Conservation (phyloP, 164 flowering plant species). For the Vitis cinerea region DNA sequence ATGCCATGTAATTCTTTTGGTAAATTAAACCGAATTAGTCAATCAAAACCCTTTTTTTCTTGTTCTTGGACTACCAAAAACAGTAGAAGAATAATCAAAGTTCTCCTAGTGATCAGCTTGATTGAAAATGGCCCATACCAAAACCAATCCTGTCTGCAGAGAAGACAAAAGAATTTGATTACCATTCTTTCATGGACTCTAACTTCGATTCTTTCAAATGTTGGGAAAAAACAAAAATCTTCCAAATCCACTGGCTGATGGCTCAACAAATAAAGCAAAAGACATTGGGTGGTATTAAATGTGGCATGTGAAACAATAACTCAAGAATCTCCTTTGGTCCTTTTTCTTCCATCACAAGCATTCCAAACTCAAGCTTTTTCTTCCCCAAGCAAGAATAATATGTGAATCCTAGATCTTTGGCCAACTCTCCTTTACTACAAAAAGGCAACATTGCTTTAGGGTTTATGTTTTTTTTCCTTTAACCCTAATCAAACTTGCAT, state of each 20-base stretch:
- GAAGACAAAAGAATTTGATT: slow-evolving; percentile 15
- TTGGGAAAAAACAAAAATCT: slow-evolving; percentile 25
- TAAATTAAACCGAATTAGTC: too few relatives aligned
- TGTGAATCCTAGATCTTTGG: not conserved
- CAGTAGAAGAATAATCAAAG: not conserved
- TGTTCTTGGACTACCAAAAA: not conserved
- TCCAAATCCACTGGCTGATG: slow-evolving; percentile 24
- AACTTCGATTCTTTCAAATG: slow-evolving; percentile 19
- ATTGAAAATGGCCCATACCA: slow-evolving; percentile 34
- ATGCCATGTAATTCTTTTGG: too few relatives aligned
- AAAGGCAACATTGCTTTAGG: slow-evolving; percentile 6
- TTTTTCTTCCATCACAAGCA: slow-evolving; percentile 44
- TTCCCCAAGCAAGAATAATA: slow-evolving; percentile 10
- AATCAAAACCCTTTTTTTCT: not conserved
- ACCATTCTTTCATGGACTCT: slow-evolving; percentile 17
- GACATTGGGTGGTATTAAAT: slow-evolving; percentile 32
- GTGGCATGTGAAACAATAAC: slow-evolving; percentile 42
- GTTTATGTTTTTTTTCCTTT: not conserved
- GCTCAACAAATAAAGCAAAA: slow-evolving; percentile 50
- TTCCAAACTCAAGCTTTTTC: slow-evolving; percentile 17
- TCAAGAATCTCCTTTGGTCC: slow-evolving; percentile 24
- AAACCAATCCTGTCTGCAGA: slow-evolving; percentile 11
- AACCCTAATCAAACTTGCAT: too few relatives aligned
- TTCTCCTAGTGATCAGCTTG: not conserved
- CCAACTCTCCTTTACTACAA: not conserved